These are phyloP conservation scores for Areca catechu DNA, from an alignment of 176 grass and related monocot species.

Conservation along the genomic window DNA sequence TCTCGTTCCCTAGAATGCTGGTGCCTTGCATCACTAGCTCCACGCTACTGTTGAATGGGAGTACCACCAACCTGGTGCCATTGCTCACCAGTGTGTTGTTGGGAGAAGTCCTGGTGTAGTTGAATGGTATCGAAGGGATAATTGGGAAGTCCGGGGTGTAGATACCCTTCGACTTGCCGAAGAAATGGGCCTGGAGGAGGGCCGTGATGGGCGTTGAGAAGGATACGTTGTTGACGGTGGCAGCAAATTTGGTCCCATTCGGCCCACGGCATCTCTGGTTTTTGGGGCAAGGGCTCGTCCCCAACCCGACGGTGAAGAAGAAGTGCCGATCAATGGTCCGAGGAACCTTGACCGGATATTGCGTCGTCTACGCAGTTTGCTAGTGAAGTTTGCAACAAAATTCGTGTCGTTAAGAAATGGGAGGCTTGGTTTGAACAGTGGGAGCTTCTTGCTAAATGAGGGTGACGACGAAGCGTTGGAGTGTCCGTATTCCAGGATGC, in stretches of 20 bases:
- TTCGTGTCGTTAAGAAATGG: background rate
- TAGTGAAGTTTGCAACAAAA: no score
- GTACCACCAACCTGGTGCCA: no score
- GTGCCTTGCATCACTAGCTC: no score
- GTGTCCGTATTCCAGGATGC: slow-evolving; percentile 46
- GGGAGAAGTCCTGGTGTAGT: no score
- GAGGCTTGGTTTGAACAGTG: background rate
- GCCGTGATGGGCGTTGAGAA: no score
- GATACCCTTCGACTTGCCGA: no score
- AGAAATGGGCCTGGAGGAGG: no score
- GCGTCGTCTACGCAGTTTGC: background rate
- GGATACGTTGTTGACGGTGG: background rate
- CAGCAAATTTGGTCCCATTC: background rate
- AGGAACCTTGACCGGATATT: background rate
- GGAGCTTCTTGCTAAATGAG: background rate
- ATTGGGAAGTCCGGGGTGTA: no score
- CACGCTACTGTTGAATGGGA: no score
- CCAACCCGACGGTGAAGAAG: background rate
- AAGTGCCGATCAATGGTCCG: background rate
- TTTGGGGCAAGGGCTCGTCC: background rate
- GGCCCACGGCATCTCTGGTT: background rate
- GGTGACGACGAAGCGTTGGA: background rate
- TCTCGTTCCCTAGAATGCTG: no score
- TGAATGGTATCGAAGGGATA: no score
- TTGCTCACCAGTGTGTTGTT: no score